Percentiles rank a stretch among this genome's conserved stretches.
These are phyloP conservation scores for Balamuthia mandrillaris DNA, from an alignment of 208 protist genomes.

Conservation along the genomic window DNA sequence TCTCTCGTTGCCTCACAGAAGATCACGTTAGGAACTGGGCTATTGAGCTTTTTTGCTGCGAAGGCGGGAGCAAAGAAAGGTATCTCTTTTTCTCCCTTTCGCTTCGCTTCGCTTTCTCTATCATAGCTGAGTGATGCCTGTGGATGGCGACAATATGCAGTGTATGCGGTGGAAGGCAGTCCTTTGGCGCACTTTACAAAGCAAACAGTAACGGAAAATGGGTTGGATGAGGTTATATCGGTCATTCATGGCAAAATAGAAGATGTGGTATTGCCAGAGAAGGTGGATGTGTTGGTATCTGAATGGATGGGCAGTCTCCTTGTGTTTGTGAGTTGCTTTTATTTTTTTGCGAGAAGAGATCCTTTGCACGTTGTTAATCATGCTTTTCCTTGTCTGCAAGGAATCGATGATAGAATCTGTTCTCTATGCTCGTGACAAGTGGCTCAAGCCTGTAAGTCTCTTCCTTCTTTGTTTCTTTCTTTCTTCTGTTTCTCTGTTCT, in stretches of 20 bases:
- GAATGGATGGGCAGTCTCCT: constrained; percentile 96
- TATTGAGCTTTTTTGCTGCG: constrained; percentile 94
- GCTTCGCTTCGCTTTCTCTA: too few relatives aligned
- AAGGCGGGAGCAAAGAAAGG: constrained; percentile 87
- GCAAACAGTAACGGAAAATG: background rate
- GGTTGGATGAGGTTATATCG: background rate
- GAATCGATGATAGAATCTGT: constrained; percentile 94
- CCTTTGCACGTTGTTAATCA: too few relatives aligned
- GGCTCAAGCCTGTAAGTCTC: too few relatives aligned
- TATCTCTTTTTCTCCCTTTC: constrained; percentile 56
- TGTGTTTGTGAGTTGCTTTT: too few relatives aligned
- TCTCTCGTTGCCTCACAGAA: too few relatives aligned
- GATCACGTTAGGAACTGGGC: constrained; percentile 96
- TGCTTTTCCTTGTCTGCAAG: constrained; percentile 93
- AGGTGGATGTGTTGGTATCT: constrained; percentile 87
- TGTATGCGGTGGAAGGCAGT: background rate
- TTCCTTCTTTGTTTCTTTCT: too few relatives aligned
- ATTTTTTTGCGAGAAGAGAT: too few relatives aligned
- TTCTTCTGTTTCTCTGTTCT: too few relatives aligned
- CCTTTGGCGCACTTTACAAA: background rate
- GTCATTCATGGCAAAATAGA: constrained; percentile 81
- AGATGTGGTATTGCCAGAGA: constrained; percentile 75
- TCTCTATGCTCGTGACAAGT: constrained; percentile 86
- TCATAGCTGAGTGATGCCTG: too few relatives aligned
- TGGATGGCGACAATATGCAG: too few relatives aligned